Percentiles rank a stretch among this genome's conserved stretches.
phyloP scores from a whole-genome alignment of 176 grass and related monocot species.

The Eragrostis curvula region DNA sequence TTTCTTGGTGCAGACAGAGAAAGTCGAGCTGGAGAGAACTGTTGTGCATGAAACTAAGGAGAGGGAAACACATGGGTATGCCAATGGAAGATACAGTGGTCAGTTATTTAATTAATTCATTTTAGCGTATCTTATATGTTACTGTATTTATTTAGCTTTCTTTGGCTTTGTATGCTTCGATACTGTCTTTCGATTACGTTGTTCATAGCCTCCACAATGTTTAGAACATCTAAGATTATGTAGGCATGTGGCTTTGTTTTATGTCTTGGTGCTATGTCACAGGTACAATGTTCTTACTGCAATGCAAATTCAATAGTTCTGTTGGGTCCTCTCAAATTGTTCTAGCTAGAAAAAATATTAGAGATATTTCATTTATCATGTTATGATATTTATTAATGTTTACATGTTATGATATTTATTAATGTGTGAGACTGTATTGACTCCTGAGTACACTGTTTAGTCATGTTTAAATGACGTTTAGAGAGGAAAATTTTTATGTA shows the following conservation, averaged over 20 bases:
- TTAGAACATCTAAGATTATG: background rate
- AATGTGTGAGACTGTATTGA: background rate
- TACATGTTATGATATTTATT: background rate
- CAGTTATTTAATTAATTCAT: slow-evolving; percentile 53
- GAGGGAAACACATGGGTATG: slow-evolving; percentile 62
- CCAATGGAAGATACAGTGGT: slow-evolving; percentile 88
- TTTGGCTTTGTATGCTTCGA: slow-evolving; percentile 9
- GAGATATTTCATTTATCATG: background rate
- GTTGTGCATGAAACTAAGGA: slow-evolving; percentile 95
- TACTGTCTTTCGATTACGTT: slow-evolving; percentile 13
- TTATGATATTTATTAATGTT: slow-evolving; percentile 25
- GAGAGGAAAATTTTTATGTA: too few relatives aligned
- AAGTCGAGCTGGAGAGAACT: slow-evolving; percentile 95
- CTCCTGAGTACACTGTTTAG: background rate
- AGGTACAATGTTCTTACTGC: background rate
- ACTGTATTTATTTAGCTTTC: background rate
- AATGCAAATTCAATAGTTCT: background rate
- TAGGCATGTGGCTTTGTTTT: slow-evolving; percentile 1
- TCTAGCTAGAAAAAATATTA: background rate
- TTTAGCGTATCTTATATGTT: background rate
- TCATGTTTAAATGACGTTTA: background rate
- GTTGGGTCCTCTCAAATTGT: background rate
- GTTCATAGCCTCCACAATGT: background rate
- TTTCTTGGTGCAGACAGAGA: slow-evolving; percentile 83
- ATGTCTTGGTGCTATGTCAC: background rate